Percentiles rank a stretch among this genome's conserved stretches.
phyloP scores from a whole-genome alignment of 1,284 basidiomycete genomes.

The Ceratobasidium sp. region DNA sequence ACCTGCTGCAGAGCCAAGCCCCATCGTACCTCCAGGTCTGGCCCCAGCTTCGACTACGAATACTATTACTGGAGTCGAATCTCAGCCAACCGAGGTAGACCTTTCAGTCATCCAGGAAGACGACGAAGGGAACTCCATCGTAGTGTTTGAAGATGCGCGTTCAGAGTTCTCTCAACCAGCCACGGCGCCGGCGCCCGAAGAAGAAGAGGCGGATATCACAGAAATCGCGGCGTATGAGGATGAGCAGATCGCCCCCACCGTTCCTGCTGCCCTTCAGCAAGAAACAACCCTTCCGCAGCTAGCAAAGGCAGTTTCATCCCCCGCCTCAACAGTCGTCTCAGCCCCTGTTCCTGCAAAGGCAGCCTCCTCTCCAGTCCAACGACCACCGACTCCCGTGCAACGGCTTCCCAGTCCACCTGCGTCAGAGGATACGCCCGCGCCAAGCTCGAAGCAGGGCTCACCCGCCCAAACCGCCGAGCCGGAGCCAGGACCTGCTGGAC shows the following conservation, averaged over 20 bases:
- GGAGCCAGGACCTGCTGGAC: background rate
- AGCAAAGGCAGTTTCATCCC: background rate
- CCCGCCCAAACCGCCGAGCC: conserved; percentile 11
- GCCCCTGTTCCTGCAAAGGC: background rate
- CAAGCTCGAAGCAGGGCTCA: conserved; percentile 11
- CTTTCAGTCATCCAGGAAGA: conserved; percentile 38
- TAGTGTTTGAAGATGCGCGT: conserved; percentile 28
- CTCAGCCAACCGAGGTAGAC: conserved; percentile 28
- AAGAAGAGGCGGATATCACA: conserved; percentile 22
- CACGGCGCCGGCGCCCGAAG: background rate
- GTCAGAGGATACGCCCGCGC: conserved; percentile 26
- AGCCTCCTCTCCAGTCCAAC: conserved; percentile 8
- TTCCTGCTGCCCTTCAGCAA: background rate
- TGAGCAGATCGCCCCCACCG: background rate
- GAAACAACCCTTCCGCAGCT: background rate
- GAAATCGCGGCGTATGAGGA: background rate
- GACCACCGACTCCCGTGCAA: conserved; percentile 5
- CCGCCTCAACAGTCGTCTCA: background rate
- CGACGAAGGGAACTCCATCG: conserved; percentile 34
- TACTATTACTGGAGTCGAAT: background rate
- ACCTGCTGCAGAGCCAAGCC: conserved; percentile 10
- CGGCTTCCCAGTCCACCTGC: conserved; percentile 37
- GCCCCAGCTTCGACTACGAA: conserved; percentile 14
- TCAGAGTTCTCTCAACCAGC: conserved; percentile 30
- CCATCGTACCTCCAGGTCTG: conserved; percentile 32